phyloP scores from a whole-genome alignment of 257 asterid species.

The Solanum sejunctum region DNA sequence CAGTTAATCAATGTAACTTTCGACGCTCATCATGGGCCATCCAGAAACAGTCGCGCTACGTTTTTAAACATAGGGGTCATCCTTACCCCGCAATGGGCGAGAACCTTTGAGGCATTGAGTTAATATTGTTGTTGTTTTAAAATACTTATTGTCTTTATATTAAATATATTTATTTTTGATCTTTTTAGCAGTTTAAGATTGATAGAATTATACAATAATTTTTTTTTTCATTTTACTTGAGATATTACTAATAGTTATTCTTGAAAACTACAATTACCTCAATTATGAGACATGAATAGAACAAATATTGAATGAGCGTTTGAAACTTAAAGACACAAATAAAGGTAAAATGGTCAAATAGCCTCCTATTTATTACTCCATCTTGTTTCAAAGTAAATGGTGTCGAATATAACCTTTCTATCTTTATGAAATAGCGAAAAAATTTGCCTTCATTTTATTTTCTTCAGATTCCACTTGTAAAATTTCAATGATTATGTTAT shows the following conservation, averaged over 20 bases:
- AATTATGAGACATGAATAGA: background rate
- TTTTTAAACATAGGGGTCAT: too few relatives aligned
- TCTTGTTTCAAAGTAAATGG: background rate
- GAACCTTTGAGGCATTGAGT: too few relatives aligned
- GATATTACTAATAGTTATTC: background rate
- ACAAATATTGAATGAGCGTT: background rate
- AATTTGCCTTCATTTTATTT: too few relatives aligned
- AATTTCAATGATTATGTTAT: too few relatives aligned
- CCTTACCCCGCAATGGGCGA: too few relatives aligned
- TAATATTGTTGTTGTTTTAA: too few relatives aligned
- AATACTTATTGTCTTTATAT: background rate
- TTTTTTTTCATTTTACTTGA: too few relatives aligned
- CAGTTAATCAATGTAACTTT: too few relatives aligned
- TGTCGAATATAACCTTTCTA: accelerated
- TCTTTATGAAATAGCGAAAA: too few relatives aligned
- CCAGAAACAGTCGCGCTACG: too few relatives aligned
- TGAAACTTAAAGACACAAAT: too few relatives aligned
- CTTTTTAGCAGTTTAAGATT: background rate
- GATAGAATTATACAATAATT: background rate
- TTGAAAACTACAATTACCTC: background rate
- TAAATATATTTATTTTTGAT: background rate
- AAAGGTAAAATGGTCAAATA: background rate
- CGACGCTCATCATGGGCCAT: too few relatives aligned
- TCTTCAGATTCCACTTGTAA: accelerated
- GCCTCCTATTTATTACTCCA: background rate